Base-by-base conservation (phyloP, 495 filamentous ascomycete species). In the Neurospora africana region DNA sequence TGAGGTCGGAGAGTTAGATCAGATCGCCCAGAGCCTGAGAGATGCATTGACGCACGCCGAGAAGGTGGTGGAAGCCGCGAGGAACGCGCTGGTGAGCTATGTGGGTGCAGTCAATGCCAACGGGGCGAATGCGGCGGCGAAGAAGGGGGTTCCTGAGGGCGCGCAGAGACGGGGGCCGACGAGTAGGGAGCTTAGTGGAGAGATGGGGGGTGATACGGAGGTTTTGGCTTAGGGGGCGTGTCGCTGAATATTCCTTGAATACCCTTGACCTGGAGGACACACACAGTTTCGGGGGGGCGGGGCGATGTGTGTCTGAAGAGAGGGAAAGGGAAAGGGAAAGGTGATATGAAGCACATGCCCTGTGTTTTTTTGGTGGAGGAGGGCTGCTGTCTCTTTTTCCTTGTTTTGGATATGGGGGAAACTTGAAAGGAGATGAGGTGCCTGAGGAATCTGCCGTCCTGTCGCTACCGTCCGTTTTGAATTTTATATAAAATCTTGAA, bases 121-220 rank as follows among this genome's bases (percentile, higher is more conserved):
- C 0, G 10, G 47, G 65, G 72, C 68, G 68, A 72, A 67, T 68
- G 58, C 15, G 11, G 38, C 38, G 10, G 37, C 37, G 35, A 43
- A 38, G 68, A 35, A 61, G 30, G 39, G 13, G 39, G 70, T 68
- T 9, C 72, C 67, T 7, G 69, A 73, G 38, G 79, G 79, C 3
- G 53, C 79, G 33, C 74, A 72, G 65, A 76, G 81, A 33, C 77
- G 82, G n/a, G 83, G 84, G 36, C 78, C 81, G 69, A 85, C 84
- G 61, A 84, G 81, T 78, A 74, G 85, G 53, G 84, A 86, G 70
- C 65, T 87, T 78, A 82, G 81, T 73, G 85, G 85, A 44, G 84
- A 86, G 81, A 86, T 86, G 85, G 82, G 84, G 73, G 85, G 84
- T 44, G 85, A 87, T 83, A 87, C 85, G 71, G 58, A 70, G 23